Evolutionary conservation across 495 filamentous ascomycete species (phyloP).

Genomic region (Cercophora scortea): DNA sequence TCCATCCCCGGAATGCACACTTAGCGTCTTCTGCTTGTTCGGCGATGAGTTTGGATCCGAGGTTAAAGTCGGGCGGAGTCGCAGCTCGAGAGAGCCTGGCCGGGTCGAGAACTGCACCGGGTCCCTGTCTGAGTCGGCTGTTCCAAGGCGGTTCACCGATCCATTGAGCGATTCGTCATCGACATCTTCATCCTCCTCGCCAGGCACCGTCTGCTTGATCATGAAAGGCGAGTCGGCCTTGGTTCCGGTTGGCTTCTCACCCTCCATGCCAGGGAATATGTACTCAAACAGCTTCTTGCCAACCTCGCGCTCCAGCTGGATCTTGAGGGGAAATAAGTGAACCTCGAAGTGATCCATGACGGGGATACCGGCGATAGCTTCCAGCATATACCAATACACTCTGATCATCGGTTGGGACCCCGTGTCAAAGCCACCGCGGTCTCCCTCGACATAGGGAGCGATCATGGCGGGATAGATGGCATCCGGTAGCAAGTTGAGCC

Average conservation of each 20-base stretch:
- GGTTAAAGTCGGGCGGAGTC: conserved; percentile 69
- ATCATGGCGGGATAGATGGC: conserved; percentile 96
- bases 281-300: conserved; percentile 96
- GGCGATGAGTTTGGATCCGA: conserved; percentile 43
- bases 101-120: conserved; percentile 38
- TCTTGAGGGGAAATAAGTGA: conserved; percentile 81
- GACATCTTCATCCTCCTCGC: conserved; percentile 54
- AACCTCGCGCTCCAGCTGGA: conserved; percentile 89
- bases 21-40: conserved; percentile 42
- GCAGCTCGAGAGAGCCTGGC: conserved; percentile 63
- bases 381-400: conserved; percentile 95
- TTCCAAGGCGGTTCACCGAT: conserved; percentile 23
- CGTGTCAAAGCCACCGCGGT: conserved; percentile 44
- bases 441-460: conserved; percentile 69
- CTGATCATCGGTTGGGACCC: conserved; percentile 66
- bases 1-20: conserved; percentile 38
- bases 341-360: conserved; percentile 98
- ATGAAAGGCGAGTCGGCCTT: conserved; percentile 73
- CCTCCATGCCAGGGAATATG: conserved; percentile 74
- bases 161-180: conserved; percentile 33
- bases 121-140: conserved; percentile 26
- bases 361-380: conserved; percentile 95
- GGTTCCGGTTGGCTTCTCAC: conserved; percentile 38
- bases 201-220: conserved; percentile 66
- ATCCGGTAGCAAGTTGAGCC: conserved; percentile 79